Evolutionary conservation across 192 early-diverging fungal genomes (phyloP).

Genomic region (Coemansia sp.): DNA sequence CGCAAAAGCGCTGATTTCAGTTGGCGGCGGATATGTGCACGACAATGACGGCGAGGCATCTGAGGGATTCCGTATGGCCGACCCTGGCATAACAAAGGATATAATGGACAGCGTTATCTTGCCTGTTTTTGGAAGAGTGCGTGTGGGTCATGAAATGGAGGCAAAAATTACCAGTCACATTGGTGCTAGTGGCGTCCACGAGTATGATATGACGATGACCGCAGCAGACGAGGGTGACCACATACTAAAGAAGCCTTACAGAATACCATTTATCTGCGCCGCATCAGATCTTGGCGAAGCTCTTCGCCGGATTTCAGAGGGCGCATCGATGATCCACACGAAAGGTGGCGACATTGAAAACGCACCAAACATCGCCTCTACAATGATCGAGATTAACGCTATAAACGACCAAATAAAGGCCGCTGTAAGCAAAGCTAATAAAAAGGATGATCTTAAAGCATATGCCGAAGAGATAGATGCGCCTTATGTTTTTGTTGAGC

Average conservation of each 20-base stretch:
- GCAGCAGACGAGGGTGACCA: conserved; percentile 74
- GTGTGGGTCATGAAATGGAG: conserved; percentile 95
- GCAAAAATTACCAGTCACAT: conserved; percentile 58
- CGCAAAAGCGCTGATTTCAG: conserved; percentile 92
- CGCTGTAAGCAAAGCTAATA: conserved; percentile 6
- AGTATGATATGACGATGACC: conserved; percentile 59
- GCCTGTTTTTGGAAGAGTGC: conserved; percentile 96
- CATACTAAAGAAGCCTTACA: conserved; percentile 86
- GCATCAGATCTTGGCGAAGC: conserved; percentile 87
- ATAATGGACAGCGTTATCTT: conserved; percentile 89
- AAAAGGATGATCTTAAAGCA: conserved; percentile 78
- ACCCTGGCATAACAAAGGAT: conserved; percentile 89
- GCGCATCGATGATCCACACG: conserved; percentile 92
- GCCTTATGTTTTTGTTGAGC: conserved; percentile 78
- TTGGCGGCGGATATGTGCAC: conserved; percentile 70
- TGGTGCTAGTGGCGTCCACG: conserved; percentile 16
- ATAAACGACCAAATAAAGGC: conserved; percentile 54
- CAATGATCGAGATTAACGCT: neutral
- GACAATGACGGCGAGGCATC: conserved; percentile 84
- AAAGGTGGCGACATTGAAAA: conserved; percentile 33
- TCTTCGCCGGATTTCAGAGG: conserved; percentile 85
- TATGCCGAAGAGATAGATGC: conserved; percentile 87
- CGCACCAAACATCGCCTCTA: neutral
- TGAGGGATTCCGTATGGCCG: conserved; percentile 94
- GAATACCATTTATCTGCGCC: conserved; percentile 90